Evolutionary conservation across 208 protist genomes (phyloP).

Genomic region (Trichomonas tenax): DNA sequence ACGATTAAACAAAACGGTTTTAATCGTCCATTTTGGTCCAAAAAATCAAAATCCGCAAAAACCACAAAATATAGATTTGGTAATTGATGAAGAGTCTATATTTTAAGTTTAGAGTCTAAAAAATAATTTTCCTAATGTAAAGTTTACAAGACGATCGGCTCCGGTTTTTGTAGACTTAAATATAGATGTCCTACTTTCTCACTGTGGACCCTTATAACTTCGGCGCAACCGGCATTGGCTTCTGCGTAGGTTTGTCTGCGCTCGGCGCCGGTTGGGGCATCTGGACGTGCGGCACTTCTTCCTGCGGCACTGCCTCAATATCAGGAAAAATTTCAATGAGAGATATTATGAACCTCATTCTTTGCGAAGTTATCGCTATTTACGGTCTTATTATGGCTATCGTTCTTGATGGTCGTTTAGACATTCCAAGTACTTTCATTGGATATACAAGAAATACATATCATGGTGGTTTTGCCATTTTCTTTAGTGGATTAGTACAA

Average conservation of each 20-base stretch:
- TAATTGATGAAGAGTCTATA: no score
- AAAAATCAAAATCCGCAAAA: no score
- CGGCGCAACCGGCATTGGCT: background rate
- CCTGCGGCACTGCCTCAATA: background rate
- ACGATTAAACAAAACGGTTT: no score
- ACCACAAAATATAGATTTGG: no score
- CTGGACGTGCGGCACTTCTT: background rate
- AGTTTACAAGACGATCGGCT: background rate
- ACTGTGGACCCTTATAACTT: background rate
- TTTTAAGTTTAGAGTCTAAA: no score
- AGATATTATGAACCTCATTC: constrained; percentile 21
- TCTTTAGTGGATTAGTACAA: background rate
- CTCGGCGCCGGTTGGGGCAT: background rate
- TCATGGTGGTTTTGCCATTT: background rate
- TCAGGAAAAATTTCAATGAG: constrained; percentile 14
- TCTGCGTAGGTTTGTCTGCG: background rate
- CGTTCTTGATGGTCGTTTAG: background rate
- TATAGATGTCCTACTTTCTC: background rate
- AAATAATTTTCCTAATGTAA: background rate
- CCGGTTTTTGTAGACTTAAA: background rate
- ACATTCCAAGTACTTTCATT: no score
- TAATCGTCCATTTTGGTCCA: no score
- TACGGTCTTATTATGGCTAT: constrained; percentile 15
- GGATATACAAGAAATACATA: background rate
- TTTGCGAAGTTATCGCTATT: constrained; percentile 22